phyloP scores from a whole-genome alignment of 805 yeast species.

The Metschnikowia bowlesiae region DNA sequence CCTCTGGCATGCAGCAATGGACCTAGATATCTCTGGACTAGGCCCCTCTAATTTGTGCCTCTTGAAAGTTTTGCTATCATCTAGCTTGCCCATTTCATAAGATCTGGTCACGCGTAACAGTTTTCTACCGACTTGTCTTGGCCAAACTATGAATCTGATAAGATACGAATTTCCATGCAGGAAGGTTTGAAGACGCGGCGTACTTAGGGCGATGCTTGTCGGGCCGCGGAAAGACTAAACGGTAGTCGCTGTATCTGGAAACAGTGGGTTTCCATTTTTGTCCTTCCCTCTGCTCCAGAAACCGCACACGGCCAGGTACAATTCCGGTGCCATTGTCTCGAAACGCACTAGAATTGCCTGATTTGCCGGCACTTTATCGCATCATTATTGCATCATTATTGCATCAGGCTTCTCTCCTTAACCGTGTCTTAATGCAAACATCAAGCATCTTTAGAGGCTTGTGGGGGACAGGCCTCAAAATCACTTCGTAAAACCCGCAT shows the following conservation, averaged over 20 bases:
- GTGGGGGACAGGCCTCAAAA: neutral
- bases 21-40: conserved; percentile 41
- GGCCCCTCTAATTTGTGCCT: neutral
- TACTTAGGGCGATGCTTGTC: neutral
- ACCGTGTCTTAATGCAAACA: neutral
- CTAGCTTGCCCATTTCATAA: conserved; percentile 12
- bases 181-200: neutral
- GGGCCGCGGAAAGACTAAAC: neutral
- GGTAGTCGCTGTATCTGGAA: neutral
- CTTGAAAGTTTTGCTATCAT: neutral
- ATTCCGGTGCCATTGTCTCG: neutral
- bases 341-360: neutral
- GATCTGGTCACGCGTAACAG: conserved; percentile 24
- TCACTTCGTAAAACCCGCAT: neutral
- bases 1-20: conserved; percentile 81
- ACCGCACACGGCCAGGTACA: neutral
- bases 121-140: conserved; percentile 26
- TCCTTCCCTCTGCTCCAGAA: neutral
- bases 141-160: conserved; percentile 26
- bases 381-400: neutral
- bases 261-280: neutral
- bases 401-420: neutral
- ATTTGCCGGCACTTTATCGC: neutral
- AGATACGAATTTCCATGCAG: neutral
- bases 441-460: neutral